These are phyloP conservation scores for Candida oleophila DNA, from an alignment of 805 yeast genomes.

Conservation along the genomic window DNA sequence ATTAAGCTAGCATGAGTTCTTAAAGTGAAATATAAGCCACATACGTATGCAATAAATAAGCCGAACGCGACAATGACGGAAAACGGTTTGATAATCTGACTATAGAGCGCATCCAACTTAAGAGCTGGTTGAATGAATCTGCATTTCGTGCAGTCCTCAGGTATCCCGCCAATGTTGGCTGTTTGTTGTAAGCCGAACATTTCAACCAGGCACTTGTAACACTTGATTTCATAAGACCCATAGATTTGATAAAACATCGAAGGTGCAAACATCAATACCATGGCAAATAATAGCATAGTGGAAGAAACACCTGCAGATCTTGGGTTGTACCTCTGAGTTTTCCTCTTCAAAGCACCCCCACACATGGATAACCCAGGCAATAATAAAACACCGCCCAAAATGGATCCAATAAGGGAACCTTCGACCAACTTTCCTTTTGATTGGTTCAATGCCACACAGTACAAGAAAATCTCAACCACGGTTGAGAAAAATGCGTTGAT, in stretches of 20 bases:
- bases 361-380: conserved; percentile 97
- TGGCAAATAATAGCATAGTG: conserved; percentile 89
- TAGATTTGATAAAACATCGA: conserved; percentile 86
- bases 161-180: conserved; percentile 6
- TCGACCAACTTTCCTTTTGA: conserved; percentile 88
- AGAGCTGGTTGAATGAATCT: conserved; percentile 77
- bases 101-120: conserved; percentile 64
- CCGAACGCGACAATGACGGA: conserved; percentile 76
- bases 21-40: conserved; percentile 90
- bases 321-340: conserved; percentile 94
- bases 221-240: conserved; percentile 78
- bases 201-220: conserved; percentile 52
- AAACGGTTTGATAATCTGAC: conserved; percentile 74
- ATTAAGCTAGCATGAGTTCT: conserved; percentile 95
- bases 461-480: conserved; percentile 86
- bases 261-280: conserved; percentile 89
- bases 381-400: conserved; percentile 85
- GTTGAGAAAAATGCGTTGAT: conserved; percentile 97
- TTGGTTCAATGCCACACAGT: conserved; percentile 86
- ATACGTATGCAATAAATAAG: conserved; percentile 77
- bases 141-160: conserved; percentile 62
- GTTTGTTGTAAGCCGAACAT: conserved; percentile 4
- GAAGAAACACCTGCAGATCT: conserved; percentile 96
- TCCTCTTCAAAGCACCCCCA: conserved; percentile 90
- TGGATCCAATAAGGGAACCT: conserved; percentile 93